These are phyloP conservation scores for Staphylotrichum longicolle DNA, from an alignment of 495 filamentous ascomycete species.

Conservation along the genomic window DNA sequence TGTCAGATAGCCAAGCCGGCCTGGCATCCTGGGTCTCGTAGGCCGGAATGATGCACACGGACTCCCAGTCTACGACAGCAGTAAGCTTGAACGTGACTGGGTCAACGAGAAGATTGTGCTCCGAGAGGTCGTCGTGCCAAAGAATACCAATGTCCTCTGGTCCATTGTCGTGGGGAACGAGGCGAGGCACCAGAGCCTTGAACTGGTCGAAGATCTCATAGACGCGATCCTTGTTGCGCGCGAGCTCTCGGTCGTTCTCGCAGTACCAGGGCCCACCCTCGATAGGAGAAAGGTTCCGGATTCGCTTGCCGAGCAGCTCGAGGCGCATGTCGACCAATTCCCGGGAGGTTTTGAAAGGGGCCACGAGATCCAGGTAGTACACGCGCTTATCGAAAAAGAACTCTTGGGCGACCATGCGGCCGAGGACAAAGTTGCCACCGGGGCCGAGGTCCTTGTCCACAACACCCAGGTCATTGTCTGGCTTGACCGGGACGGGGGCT, in stretches of 20 bases:
- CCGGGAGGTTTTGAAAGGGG: slow-evolving; percentile 12
- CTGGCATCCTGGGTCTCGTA: slow-evolving; percentile 63
- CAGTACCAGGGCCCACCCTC: slow-evolving; percentile 16
- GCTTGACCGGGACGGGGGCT: no score
- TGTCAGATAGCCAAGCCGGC: slow-evolving; percentile 68
- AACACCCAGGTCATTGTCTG: neutral
- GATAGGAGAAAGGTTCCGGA: slow-evolving; percentile 8
- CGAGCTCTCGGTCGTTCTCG: slow-evolving; percentile 15
- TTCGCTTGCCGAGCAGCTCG: slow-evolving; percentile 11
- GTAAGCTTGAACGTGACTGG: slow-evolving; percentile 26
- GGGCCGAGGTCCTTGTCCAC: slow-evolving; percentile 13
- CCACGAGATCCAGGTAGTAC: slow-evolving; percentile 14
- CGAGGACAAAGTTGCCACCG: slow-evolving; percentile 12
- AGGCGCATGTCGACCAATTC: slow-evolving; percentile 16
- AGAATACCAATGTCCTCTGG: slow-evolving; percentile 23
- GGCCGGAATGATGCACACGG: slow-evolving; percentile 59
- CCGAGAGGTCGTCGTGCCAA: slow-evolving; percentile 31
- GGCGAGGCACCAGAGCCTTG: slow-evolving; percentile 6
- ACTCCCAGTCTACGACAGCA: slow-evolving; percentile 38
- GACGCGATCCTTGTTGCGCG: slow-evolving; percentile 1
- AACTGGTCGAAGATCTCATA: slow-evolving; percentile 13
- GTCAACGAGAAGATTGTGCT: slow-evolving; percentile 30
- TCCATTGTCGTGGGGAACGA: slow-evolving; percentile 14
- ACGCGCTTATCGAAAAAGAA: slow-evolving; percentile 21
- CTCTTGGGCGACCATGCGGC: slow-evolving; percentile 19